phyloP scores from a whole-genome alignment of 176 grass and related monocot species.

The Bothriochloa decipiens region DNA sequence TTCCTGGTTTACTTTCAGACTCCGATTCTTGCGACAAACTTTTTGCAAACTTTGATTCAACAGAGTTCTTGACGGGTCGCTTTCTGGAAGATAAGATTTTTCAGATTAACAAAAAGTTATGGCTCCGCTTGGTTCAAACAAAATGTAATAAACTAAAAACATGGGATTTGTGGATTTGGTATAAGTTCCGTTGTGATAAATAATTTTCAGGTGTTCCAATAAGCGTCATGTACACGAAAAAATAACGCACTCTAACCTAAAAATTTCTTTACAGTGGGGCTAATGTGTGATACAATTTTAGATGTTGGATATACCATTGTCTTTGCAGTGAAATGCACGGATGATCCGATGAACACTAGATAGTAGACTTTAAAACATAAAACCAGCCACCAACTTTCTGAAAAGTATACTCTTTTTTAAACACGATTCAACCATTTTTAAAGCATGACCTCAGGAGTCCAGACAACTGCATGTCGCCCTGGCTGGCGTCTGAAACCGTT shows the following conservation, averaged over 20 bases:
- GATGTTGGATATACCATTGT: neutral
- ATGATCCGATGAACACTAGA: too few species aligned
- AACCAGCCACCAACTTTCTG: too few species aligned
- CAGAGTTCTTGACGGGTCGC: neutral
- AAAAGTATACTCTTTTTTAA: too few species aligned
- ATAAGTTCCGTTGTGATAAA: too few species aligned
- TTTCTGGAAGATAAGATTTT: neutral
- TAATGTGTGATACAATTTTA: neutral
- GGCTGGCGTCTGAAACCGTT: neutral
- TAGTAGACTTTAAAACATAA: too few species aligned
- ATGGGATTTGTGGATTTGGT: neutral
- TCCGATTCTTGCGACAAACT: neutral
- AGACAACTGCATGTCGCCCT: neutral
- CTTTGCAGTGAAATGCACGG: neutral
- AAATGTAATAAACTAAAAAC: too few species aligned
- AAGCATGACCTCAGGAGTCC: too few species aligned
- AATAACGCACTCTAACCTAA: neutral
- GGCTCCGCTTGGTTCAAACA: neutral
- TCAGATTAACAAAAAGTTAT: too few species aligned
- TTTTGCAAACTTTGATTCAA: neutral
- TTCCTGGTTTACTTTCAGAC: neutral
- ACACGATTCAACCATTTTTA: too few species aligned
- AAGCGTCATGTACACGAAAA: neutral
- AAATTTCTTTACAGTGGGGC: neutral
- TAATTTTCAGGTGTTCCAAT: neutral